phyloP scores from a whole-genome alignment of 768 basidiomycete species.

The Cystobasidium ongulense region DNA sequence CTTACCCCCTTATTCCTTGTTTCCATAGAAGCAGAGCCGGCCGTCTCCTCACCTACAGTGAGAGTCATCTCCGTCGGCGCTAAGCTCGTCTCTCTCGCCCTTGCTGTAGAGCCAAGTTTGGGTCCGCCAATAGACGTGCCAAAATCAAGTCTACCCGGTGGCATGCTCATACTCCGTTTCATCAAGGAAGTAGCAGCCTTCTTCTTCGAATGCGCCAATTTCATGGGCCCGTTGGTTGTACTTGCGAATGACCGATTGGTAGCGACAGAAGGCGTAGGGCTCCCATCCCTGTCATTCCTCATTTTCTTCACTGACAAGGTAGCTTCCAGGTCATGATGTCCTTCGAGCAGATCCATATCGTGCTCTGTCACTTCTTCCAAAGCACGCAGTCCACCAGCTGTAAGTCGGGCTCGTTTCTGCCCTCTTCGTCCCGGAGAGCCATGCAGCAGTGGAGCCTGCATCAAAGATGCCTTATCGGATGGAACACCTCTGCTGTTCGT shows the following conservation, averaged over 20 bases:
- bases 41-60: background rate
- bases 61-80: constrained; percentile 10
- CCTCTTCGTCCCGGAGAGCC: constrained; percentile 24
- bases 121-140: background rate
- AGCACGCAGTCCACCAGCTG: constrained; percentile 11
- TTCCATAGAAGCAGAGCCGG: background rate
- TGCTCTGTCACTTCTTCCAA: constrained; percentile 18
- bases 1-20: constrained; percentile 25
- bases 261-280: constrained; percentile 21
- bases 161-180: constrained; percentile 20
- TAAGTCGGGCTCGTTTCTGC: constrained; percentile 16
- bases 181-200: background rate
- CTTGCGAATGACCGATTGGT: background rate
- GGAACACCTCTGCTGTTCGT: background rate
- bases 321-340: background rate
- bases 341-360: background rate
- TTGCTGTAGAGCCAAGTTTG: background rate
- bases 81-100: constrained; percentile 12
- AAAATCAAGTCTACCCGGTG: constrained; percentile 20
- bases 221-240: background rate
- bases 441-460: background rate
- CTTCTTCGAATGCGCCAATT: background rate
- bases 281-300: constrained; percentile 11
- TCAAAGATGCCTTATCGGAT: background rate
- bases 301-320: background rate